Conservation (phyloP, 805 yeast genomes). For the Isabelozyma heimii region DNA sequence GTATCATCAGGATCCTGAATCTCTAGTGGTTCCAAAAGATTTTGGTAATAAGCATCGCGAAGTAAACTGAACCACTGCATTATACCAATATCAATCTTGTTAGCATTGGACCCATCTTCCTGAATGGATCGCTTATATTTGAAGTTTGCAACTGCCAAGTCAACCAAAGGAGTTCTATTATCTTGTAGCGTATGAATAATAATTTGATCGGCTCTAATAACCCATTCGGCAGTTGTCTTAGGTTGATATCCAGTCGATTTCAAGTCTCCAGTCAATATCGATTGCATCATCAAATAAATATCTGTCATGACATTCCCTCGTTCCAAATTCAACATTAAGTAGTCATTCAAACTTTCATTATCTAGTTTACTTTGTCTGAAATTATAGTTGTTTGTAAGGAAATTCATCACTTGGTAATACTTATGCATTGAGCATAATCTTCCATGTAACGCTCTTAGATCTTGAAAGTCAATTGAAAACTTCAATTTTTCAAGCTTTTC, state of each 20-base stretch:
- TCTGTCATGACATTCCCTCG: slow-evolving; percentile 33
- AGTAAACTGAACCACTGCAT: slow-evolving; percentile 38
- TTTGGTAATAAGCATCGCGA: slow-evolving; percentile 27
- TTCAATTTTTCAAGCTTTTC: slow-evolving; percentile 64
- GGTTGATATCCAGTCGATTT: slow-evolving; percentile 13
- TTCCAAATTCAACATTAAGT: slow-evolving; percentile 32
- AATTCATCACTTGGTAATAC: slow-evolving; percentile 39
- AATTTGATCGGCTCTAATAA: slow-evolving; percentile 37
- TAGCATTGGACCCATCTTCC: slow-evolving; percentile 41
- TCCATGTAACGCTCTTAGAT: slow-evolving; percentile 47
- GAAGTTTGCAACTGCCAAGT: slow-evolving; percentile 34
- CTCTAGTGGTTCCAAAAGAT: slow-evolving; percentile 30
- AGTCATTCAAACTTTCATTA: slow-evolving; percentile 47
- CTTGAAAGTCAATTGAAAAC: slow-evolving; percentile 68
- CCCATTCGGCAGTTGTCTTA: slow-evolving; percentile 29
- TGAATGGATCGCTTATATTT: slow-evolving; percentile 28
- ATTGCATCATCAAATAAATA: slow-evolving; percentile 32
- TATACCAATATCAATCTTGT: slow-evolving; percentile 31
- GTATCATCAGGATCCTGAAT: slow-evolving; percentile 1
- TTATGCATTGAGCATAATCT: slow-evolving; percentile 50
- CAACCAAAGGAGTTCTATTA: slow-evolving; percentile 37
- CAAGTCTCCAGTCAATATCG: slow-evolving; percentile 35
- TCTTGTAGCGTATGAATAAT: slow-evolving; percentile 40
- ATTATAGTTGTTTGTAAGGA: slow-evolving; percentile 45
- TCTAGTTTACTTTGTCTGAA: slow-evolving; percentile 49